Evolutionary conservation across 495 filamentous ascomycete species (phyloP), one percentile per base, ranked within the genome.

Genomic region (Penicillium malachiteum): DNA sequence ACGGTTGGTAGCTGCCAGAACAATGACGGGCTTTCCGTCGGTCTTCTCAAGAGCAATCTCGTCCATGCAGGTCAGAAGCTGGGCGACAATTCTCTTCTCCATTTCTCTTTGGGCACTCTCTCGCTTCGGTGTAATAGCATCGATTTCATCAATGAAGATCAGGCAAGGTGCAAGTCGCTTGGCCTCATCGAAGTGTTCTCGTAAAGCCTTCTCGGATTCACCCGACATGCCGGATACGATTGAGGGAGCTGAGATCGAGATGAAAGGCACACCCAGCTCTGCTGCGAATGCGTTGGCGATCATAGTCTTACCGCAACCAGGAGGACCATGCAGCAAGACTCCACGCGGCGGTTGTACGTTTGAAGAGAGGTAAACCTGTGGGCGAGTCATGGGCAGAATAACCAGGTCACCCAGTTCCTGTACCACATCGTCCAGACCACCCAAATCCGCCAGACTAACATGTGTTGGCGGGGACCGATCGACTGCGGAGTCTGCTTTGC

Each of bases 61-160:
- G 58, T 91, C 89, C 87, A 92, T 88, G 59, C 90, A 94, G 10
- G 90, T 93, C 55, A 96, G 77, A 59, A 97, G 83, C 70, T 97
- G 92, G 1, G 92, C 90, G 16, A 97, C 93, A 64, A 97, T 97
- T 44, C 93, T 76, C 71, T 92, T 92, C 71, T 97, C 93, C 93
- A 97, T 97, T 65, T 96, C 91, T 60, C 91, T 84, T 64, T 96
- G 92, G n/a, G 92, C 90, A 62, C 84, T 93, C 66, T 97, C 94
- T 42, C 93, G 80, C 72, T 96, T 97, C 5, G 91, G 91, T 38
- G 94, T 94, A 56, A 97, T 96, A 13, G 90, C 89, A 68, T 98
- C 94, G 56, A 97, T 96, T 69, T 98, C 94, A 62, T 97, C 94
- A 54, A 98, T 88, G 68, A 98, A 97, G 7, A 98, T 82, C 4